Conservation (phyloP, 1,139 yeast genomes). For the Yamadazyma spencermartinsiae region DNA sequence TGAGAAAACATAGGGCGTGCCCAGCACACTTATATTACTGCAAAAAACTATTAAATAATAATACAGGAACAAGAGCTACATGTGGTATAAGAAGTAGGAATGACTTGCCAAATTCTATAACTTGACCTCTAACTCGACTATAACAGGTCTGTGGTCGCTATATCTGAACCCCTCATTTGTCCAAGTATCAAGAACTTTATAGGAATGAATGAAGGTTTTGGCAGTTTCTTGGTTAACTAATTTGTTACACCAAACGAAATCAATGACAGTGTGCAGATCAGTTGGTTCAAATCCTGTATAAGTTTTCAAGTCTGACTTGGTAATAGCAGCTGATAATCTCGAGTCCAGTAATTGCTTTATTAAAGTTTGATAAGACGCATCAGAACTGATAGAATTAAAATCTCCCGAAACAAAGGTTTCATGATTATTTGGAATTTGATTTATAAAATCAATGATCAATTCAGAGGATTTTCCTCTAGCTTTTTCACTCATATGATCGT, state of each 20-base stretch:
- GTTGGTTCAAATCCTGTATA: conserved; percentile 38
- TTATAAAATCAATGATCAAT: conserved; percentile 33
- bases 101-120: no score
- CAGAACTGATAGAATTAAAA: conserved; percentile 13
- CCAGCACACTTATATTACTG: neutral
- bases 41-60: neutral
- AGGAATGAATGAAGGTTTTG: conserved; percentile 23
- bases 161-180: conserved; percentile 25
- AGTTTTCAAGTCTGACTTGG: conserved; percentile 28
- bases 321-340: conserved; percentile 15
- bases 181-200: conserved; percentile 35
- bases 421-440: conserved; percentile 24
- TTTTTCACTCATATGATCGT: conserved; percentile 40
- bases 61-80: no score
- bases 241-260: conserved; percentile 29
- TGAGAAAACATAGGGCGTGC: neutral
- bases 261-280: conserved; percentile 21
- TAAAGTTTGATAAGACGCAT: conserved; percentile 22
- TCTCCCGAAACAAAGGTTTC: conserved; percentile 34
- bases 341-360: conserved; percentile 24
- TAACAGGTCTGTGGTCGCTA: conserved; percentile 47
- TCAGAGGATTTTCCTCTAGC: conserved; percentile 32
- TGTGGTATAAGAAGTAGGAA: no score
- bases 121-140: conserved; percentile 24
- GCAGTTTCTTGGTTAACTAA: conserved; percentile 18